These are phyloP conservation scores for Sisymbrium altissimum DNA, from an alignment of 345 rosid genomes.

Conservation along the genomic window DNA sequence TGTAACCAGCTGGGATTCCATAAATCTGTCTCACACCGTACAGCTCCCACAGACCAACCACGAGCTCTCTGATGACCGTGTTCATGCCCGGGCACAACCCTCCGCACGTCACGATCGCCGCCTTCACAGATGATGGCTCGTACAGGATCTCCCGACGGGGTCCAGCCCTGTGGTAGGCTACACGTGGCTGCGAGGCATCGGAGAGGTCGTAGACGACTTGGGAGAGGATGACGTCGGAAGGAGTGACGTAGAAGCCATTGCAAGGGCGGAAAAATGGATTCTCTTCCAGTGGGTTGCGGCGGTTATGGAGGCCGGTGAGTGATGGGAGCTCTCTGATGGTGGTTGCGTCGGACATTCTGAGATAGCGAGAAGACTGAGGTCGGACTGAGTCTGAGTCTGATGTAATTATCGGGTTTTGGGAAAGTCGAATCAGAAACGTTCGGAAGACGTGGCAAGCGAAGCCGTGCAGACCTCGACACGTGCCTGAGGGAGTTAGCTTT, in stretches of 20 bases:
- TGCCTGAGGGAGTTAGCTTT: neutral
- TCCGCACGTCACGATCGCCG: constrained; percentile 80
- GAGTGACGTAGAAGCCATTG: constrained; percentile 59
- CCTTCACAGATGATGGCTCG: constrained; percentile 43
- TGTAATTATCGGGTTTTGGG: neutral
- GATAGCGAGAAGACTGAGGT: neutral
- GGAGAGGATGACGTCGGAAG: constrained; percentile 60
- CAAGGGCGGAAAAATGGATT: constrained; percentile 59
- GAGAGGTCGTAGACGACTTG: constrained; percentile 55
- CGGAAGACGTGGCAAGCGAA: constrained; percentile 25
- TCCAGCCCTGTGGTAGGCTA: constrained; percentile 70
- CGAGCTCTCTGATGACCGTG: constrained; percentile 85
- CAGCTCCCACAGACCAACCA: constrained; percentile 78
- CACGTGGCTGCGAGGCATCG: constrained; percentile 19
- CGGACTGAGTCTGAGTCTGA: neutral
- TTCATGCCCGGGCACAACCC: constrained; percentile 93
- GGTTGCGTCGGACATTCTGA: constrained; percentile 14
- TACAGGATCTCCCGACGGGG: constrained; percentile 57
- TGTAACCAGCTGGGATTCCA: constrained; percentile 77
- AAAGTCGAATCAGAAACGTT: neutral
- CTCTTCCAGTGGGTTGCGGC: constrained; percentile 54
- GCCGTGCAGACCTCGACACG: constrained; percentile 10
- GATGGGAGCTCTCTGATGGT: constrained; percentile 36
- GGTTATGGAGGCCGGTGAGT: constrained; percentile 34
- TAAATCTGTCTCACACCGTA: constrained; percentile 71